Base-by-base conservation (phyloP, 306 rosid genomes). In the Vigna mungo region DNA sequence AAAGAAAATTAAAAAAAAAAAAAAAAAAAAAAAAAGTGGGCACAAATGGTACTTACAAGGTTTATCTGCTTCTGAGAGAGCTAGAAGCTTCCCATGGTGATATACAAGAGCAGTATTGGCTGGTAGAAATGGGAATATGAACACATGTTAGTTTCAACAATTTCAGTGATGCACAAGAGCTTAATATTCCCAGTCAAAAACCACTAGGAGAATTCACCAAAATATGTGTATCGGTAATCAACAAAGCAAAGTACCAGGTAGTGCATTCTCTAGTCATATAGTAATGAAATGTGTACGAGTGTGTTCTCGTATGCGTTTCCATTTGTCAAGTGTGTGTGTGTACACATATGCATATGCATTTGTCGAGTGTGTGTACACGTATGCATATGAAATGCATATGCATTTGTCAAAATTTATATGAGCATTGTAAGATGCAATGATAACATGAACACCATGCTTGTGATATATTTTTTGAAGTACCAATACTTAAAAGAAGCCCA, bases 11-110 rank as follows among this genome's bases (percentile, higher is more conserved):
- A 21, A 21, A 21, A 21, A 21, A 1, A 21, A 21, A 21, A 21
- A 21, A 1, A 21, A 21, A 21, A 1, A 21, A 46, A 61, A 51
- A 30, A 10, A 84, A 47, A 52, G 46, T 49, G 65, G 37, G 72
- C 27, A 77, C 77, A 54, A 71, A 46, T 16, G 47, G 63, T 41
- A 77, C 96, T 87, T 82, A 95, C 99, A 95, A 17, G 99, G 99
- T 86, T 95, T 95, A 83, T 95, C 99, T 56, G 48, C 94, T 87
- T 95, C 99, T 6, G 89, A 86, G 76, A 95, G 99, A 77, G 97
- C 97, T 14, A 95, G 89, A 81, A 95, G 96, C 75, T 90, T 92
- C 79, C 92, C 90, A 70, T 95, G 95, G 85, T 95, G 99, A 85
- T 95, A 92, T 80, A 88, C 54, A 15, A 95, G 91, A 81, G 99